These are phyloP conservation scores for Fusarium neocosmosporiellum DNA, from an alignment of 2,329 filamentous ascomycete genomes.

Conservation along the genomic window DNA sequence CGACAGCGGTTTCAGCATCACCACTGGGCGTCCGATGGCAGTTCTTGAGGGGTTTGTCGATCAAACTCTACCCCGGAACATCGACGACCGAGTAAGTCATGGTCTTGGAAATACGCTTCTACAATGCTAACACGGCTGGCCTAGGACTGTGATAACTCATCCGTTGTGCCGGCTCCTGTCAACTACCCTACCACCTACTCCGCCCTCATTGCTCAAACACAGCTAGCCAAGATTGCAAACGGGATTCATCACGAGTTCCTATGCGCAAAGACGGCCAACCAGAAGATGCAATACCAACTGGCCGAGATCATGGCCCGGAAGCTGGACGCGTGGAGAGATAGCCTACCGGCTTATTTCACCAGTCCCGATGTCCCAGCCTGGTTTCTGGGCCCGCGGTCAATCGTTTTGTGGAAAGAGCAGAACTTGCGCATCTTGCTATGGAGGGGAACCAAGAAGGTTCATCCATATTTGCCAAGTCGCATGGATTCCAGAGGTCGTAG, in stretches of 20 bases:
- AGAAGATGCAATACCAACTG: slow-evolving; percentile 50
- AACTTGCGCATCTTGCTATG: slow-evolving; percentile 58
- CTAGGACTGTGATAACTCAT: background rate
- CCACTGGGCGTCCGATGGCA: slow-evolving; percentile 55
- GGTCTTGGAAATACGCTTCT: background rate
- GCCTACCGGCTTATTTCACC: slow-evolving; percentile 50
- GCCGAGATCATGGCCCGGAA: slow-evolving; percentile 52
- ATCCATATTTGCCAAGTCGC: slow-evolving; percentile 44
- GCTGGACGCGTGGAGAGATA: slow-evolving; percentile 48
- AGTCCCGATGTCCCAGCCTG: slow-evolving; percentile 45
- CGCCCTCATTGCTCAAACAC: slow-evolving; percentile 54
- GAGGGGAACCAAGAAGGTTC: slow-evolving; percentile 49
- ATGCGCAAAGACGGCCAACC: slow-evolving; percentile 49
- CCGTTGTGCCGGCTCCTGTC: slow-evolving; percentile 41
- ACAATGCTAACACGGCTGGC: background rate
- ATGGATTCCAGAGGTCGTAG: slow-evolving; percentile 48
- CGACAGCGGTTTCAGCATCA: slow-evolving; percentile 57
- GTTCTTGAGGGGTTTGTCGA: slow-evolving; percentile 51
- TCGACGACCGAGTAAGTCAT: slow-evolving; percentile 51
- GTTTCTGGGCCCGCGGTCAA: slow-evolving; percentile 51
- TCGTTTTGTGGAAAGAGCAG: slow-evolving; percentile 55
- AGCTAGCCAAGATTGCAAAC: slow-evolving; percentile 54
- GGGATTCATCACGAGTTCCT: slow-evolving; percentile 56
- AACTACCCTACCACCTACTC: slow-evolving; percentile 54
- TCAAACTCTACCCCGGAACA: slow-evolving; percentile 52